Base-by-base conservation (phyloP, 345 rosid species). In the Aquilaria sinensis region DNA sequence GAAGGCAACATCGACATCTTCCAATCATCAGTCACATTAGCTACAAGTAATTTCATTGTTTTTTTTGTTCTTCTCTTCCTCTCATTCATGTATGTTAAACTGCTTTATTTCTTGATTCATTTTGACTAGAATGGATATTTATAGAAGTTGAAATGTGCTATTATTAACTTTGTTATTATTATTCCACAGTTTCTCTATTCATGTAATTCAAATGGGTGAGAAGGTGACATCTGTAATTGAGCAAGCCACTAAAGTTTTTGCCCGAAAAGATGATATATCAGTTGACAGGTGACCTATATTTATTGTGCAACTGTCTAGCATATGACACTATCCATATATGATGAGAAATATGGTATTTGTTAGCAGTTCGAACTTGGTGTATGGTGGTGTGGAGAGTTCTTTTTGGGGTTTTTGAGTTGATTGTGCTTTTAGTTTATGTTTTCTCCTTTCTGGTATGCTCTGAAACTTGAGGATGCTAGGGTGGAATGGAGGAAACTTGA, bases 191-290 rank as follows among this genome's bases (percentile, higher is more conserved):
- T 86, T 82, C 58, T 90, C 99, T 64, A 96, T 94, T 67, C 93
- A 90, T 80, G 93, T 89, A 59, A 84, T 94, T 65, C 87, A 85
- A 77, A 88, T 89, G 96, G 90, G 86, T 58, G 95, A 85, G 78
- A 87, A 88, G 75, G 96, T 88, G 60, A 88, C 97, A 66, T 71
- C 90, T 55, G 64, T 94, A 54, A 78, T 93, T 74, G 95, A 88
- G 78, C 92, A 63, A 31, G 97, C 97, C 73, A 85, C 90, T 78
- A 79, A 79, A 53, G 78, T 87, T 72, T 78, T 91, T 49, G 85
- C 86, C 59, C 90, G 84, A 74, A 85, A 73, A 67, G 99, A 87
- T 74, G 95, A 82, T 65, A 63, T 81, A 13, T 82, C 88, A 69
- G 55, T 66, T 59, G 71, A 77, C 74, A 80, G 96, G 98, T 89